These are phyloP conservation scores for Dipodascus geniculatus DNA, from an alignment of 805 yeast species.

Conservation along the genomic window DNA sequence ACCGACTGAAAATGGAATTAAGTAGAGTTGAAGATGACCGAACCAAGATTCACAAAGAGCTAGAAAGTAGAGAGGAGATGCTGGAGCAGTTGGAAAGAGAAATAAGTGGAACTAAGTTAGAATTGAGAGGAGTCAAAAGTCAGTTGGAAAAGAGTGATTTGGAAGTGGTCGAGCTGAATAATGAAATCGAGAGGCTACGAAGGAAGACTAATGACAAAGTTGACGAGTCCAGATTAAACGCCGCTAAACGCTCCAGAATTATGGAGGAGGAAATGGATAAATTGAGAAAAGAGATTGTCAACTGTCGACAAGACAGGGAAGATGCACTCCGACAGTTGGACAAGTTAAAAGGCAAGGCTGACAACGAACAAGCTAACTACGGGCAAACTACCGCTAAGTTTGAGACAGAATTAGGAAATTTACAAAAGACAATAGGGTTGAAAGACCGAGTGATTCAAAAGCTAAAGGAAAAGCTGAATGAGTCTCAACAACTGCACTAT, in stretches of 20 bases:
- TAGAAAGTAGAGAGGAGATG: not conserved
- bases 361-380: not conserved
- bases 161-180: not conserved
- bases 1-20: not conserved
- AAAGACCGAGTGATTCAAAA: not conserved
- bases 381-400: not conserved
- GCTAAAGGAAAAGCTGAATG: not conserved
- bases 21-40: not conserved
- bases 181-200: not conserved
- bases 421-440: not conserved
- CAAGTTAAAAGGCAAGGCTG: not conserved
- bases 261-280: not conserved
- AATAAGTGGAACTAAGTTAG: not conserved
- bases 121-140: not conserved
- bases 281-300: slow-evolving; percentile 56
- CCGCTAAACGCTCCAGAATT: not conserved
- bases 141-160: not conserved
- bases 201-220: not conserved
- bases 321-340: slow-evolving; percentile 79
- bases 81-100: not conserved
- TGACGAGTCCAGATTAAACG: not conserved
- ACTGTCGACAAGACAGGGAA: slow-evolving; percentile 92
- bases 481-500: not conserved
- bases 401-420: not conserved
- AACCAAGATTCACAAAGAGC: not conserved